Base-by-base conservation (phyloP, 305 asterid genomes). In the Fraxinus xanthoxyloides region DNA sequence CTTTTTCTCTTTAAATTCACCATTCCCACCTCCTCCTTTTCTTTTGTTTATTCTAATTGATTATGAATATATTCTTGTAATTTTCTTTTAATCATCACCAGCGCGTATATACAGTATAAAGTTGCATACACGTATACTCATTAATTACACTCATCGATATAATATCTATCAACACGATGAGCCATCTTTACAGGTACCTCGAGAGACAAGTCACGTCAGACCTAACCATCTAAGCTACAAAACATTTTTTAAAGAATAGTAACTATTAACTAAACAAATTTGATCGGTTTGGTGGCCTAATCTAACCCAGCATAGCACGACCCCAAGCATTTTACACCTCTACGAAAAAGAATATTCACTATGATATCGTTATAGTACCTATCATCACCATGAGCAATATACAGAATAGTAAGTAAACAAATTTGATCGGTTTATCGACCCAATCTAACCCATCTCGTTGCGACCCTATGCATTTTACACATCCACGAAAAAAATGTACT, bases 401-500 rank as follows among this genome's bases (percentile, higher is more conserved):
- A 56, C 12, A 19, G 7, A 19, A 56, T 56, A 56, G 28, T 19
- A 56, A 56, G 28, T 56, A 6, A 54, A 54, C 65, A 19, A 54
- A 19, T n/a, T 54, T 7, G 26, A n/a, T 56, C 24, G 9, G 8
- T n/a, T 54, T n/a, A 17, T 17, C 21, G 63, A n/a, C 63, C 7
- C 9, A 7, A n/a, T n/a, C 9, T n/a, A 54, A 54, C 63, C 63
- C 63, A n/a, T 8, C 63, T n/a, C 10, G 23, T n/a, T n/a, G 10
- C 65, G 24, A 54, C 7, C 19, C 21, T 67, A 28, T 13, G 3
- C 8, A 67, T 67, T 28, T 30, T 30, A 67, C 74, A 67, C 36
- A 7, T 26, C 74, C 54, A 82, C 28, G 87, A 87, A 81, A 78
- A 77, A 76, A 86, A 65, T 76, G 35, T 82, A 89, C 89, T 77